Evolutionary conservation across 257 asterid genomes (phyloP).

Genomic region (Rubia yunnanensis): DNA sequence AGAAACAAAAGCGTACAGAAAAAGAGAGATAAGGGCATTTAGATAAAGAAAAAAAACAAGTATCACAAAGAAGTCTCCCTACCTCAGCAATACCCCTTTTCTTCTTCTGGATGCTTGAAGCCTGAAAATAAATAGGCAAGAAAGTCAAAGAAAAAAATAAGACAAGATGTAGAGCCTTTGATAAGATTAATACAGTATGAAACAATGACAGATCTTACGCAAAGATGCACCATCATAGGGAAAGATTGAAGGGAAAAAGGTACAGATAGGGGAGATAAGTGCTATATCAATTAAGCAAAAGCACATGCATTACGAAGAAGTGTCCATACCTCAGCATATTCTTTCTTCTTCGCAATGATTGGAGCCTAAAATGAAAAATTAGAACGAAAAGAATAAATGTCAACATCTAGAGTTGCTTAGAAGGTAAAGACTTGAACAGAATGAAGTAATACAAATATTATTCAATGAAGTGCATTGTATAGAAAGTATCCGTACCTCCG

Average conservation of each 20-base stretch:
- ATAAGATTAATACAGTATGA: background rate
- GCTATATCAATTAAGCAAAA: background rate
- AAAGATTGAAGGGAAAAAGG: background rate
- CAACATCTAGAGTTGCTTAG: background rate
- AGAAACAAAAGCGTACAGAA: background rate
- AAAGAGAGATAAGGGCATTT: background rate
- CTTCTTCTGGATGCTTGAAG: constrained; percentile 9
- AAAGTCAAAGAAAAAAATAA: background rate
- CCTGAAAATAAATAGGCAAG: constrained; percentile 10
- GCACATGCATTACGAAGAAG: background rate
- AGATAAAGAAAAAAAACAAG: background rate
- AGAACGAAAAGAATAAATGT: background rate
- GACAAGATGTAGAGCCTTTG: background rate
- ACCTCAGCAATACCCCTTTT: constrained; percentile 5
- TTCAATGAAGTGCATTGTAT: background rate
- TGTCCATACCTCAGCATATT: constrained; percentile 4
- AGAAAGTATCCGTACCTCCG: constrained; percentile 7
- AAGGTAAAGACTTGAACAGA: background rate
- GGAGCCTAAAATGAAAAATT: constrained; percentile 12
- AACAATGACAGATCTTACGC: too few relatives aligned
- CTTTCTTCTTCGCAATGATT: constrained; percentile 5
- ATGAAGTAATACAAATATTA: background rate
- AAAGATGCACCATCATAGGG: background rate
- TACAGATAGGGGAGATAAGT: background rate
- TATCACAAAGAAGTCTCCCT: background rate